Base-by-base conservation (phyloP, 2,329 filamentous ascomycete genomes). In the Aspergillus uvarum region DNA sequence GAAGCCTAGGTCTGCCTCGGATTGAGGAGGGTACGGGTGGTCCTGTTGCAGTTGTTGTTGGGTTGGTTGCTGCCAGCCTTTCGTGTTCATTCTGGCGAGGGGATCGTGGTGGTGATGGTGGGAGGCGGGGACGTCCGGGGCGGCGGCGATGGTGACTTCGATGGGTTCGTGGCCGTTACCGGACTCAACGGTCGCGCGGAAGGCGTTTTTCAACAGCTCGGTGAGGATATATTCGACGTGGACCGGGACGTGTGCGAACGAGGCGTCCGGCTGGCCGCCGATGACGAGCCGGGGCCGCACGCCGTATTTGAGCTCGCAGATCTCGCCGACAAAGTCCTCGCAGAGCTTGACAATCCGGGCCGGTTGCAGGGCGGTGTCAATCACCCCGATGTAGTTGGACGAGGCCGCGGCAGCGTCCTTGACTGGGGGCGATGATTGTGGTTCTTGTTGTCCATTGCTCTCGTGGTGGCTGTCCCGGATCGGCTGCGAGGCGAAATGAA, bases 161-260 rank as follows among this genome's bases (percentile, higher is more conserved):
- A 99, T 83, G 1, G 94, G 91, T 65, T 96, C 90, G 47, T 85
- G 83, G 67, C 90, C 89, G 70, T 86, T 88, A n/a, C 87, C 87
- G 59, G 85, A 88, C 76, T 99, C 95, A 10, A 98, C 88, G 0
- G 92, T 96, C 4, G 95, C 94, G 48, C 95, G 87, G 79, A 98
- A 99, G 1, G 93, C 91, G 72, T 99, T 99, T 77, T 99, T 99
- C 60, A 99, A 84, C 1, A 99, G 83, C 76, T 99, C 95, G 0
- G 94, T 99, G 65, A 97, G 86, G 65, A 99, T 97, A 76, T 99
- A 99, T 77, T 98, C 94, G 24, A 99, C 84, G 75, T 99, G 95
- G 74, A 96, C 95, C 14, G 95, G 95, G 8, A 99, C 89, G 71
- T 96, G 95, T 21, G 94, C 92, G 72, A 99, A 96, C 0, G 87